Conservation (phyloP, 1,139 yeast genomes). For the Tardiomyces blankii region DNA sequence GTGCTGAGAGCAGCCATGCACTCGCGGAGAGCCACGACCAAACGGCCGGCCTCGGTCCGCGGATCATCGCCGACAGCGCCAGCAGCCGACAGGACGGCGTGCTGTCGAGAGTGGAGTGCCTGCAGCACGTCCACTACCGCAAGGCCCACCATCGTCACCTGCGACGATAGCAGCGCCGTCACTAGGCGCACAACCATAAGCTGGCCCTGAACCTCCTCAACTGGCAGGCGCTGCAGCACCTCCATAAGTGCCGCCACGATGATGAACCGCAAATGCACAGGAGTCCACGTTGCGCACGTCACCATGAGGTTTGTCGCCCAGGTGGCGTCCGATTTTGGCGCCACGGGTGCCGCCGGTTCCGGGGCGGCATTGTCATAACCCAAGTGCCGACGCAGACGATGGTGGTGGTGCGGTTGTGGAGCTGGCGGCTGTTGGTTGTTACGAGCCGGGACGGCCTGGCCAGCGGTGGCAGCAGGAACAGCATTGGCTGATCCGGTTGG, state of each 20-base stretch:
- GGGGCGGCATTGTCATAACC: too few relatives aligned
- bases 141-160: slow-evolving; percentile 77
- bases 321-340: background rate
- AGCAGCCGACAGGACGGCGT: slow-evolving; percentile 12
- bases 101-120: slow-evolving; percentile 49
- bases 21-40: slow-evolving; percentile 18
- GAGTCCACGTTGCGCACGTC: slow-evolving; percentile 66
- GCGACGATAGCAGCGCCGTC: slow-evolving; percentile 62
- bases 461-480: too few relatives aligned
- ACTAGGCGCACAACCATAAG: slow-evolving; percentile 41
- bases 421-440: background rate
- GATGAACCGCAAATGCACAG: slow-evolving; percentile 76
- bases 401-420: background rate
- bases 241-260: slow-evolving; percentile 39
- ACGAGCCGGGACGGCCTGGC: background rate
- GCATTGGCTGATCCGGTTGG: too few relatives aligned
- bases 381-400: background rate
- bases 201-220: slow-evolving; percentile 30
- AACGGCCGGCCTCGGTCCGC: background rate
- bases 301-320: slow-evolving; percentile 47
- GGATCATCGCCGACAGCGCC: too few relatives aligned
- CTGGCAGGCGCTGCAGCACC: slow-evolving; percentile 17
- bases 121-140: slow-evolving; percentile 77
- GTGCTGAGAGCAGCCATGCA: slow-evolving; percentile 55
- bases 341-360: background rate